phyloP scores from a whole-genome alignment of 2,329 filamentous ascomycete species.

The Aspergillus luchuensis region DNA sequence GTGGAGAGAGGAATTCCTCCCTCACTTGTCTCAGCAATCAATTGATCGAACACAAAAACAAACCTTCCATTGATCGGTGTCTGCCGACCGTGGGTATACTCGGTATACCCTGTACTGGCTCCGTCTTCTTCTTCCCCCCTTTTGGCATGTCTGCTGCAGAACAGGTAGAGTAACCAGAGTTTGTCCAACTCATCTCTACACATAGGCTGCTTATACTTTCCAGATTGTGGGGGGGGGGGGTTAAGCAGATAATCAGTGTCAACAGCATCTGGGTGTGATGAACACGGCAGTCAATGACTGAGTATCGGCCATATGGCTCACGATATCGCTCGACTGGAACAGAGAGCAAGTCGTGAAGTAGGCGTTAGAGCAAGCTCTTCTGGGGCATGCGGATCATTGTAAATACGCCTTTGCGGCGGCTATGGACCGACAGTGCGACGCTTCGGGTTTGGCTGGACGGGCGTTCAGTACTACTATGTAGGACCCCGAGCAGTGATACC shows the following conservation, averaged over 20 bases:
- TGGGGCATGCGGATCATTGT: not conserved
- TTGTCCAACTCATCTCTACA: not conserved
- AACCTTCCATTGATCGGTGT: no score
- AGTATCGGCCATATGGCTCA: not conserved
- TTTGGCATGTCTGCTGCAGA: not conserved
- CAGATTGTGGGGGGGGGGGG: no score
- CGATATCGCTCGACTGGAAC: not conserved
- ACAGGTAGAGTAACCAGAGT: not conserved
- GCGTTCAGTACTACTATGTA: not conserved
- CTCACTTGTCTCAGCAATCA: not conserved
- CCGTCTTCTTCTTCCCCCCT: no score
- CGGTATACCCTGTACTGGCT: no score
- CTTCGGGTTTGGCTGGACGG: not conserved
- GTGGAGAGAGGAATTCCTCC: not conserved
- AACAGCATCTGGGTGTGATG: not conserved
- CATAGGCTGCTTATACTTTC: not conserved
- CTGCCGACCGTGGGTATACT: no score
- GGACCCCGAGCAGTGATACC: slow-evolving; percentile 6
- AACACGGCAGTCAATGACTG: not conserved
- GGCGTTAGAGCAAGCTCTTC: not conserved
- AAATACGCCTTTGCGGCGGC: not conserved
- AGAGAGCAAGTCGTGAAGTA: not conserved
- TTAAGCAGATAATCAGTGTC: not conserved
- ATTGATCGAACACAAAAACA: no score
- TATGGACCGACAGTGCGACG: slow-evolving; percentile 3